These are phyloP conservation scores for Schoenoplectus triqueter DNA, from an alignment of 202 grass and related monocot species.

Conservation along the genomic window DNA sequence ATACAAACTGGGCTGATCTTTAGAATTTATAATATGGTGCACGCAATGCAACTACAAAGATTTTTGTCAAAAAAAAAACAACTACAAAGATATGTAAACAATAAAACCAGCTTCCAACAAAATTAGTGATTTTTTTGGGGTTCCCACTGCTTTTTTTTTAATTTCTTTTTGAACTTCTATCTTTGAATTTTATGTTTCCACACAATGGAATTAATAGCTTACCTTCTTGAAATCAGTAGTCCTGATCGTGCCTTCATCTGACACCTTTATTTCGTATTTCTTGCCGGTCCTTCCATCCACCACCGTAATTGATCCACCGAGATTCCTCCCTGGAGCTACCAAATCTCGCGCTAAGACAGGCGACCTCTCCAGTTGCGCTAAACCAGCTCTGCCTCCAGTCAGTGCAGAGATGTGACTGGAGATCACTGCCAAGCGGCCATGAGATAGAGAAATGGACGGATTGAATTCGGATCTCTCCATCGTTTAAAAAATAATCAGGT, in stretches of 20 bases:
- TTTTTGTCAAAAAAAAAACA: no score
- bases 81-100: not conserved
- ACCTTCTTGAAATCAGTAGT: conserved; percentile 93
- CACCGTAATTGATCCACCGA: conserved; percentile 57
- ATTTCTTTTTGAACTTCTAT: no score
- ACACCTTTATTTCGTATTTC: conserved; percentile 68
- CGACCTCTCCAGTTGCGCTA: conserved; percentile 50
- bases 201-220: not conserved
- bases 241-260: conserved; percentile 72
- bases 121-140: conserved; percentile 51
- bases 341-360: conserved; percentile 43
- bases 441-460: conserved; percentile 31
- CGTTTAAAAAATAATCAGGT: not conserved
- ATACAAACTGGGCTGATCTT: not conserved
- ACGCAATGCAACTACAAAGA: conserved; percentile 3
- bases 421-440: conserved; percentile 54
- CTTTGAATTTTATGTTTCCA: not conserved
- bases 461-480: conserved; percentile 42
- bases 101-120: not conserved
- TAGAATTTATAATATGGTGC: not conserved
- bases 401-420: conserved; percentile 45
- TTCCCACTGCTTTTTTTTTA: not conserved
- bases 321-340: conserved; percentile 37
- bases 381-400: not conserved
- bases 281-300: conserved; percentile 65